Percentiles rank a stretch among this genome's conserved stretches.
Conservation (phyloP, 768 basidiomycete species). For the Cystobasidium tubakii region DNA sequence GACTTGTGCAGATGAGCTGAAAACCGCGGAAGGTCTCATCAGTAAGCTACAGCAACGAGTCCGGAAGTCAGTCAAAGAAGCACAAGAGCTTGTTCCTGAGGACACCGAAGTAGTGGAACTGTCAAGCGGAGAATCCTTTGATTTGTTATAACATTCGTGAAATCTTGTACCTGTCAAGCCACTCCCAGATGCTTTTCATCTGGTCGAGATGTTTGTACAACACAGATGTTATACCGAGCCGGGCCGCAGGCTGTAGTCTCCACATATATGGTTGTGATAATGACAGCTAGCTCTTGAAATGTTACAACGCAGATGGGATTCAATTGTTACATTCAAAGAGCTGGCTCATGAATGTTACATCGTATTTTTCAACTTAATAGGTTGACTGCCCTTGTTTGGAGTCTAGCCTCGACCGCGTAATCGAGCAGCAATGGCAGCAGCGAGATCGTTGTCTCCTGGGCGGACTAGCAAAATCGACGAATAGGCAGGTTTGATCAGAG, state of each 20-base stretch:
- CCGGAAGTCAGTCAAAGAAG: constrained; percentile 5
- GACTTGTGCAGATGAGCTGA: constrained; percentile 34
- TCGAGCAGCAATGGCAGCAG: constrained; percentile 13
- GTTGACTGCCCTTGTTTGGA: too few relatives aligned
- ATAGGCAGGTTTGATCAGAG: background rate
- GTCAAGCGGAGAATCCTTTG: constrained; percentile 10
- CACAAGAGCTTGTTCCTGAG: constrained; percentile 2
- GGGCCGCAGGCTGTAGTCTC: too few relatives aligned
- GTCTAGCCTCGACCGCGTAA: constrained; percentile 1
- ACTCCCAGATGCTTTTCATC: too few relatives aligned
- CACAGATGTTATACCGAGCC: background rate
- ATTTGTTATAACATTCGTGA: background rate
- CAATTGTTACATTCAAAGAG: too few relatives aligned
- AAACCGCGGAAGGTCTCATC: constrained; percentile 23
- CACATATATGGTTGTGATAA: too few relatives aligned
- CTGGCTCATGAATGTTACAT: too few relatives aligned
- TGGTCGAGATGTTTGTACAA: too few relatives aligned
- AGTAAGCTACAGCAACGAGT: background rate
- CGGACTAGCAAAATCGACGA: background rate
- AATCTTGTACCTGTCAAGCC: background rate
- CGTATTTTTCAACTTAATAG: too few relatives aligned
- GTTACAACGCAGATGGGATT: too few relatives aligned
- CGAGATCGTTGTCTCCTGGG: background rate
- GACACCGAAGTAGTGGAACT: constrained; percentile 1
- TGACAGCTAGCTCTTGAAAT: too few relatives aligned